Conservation (phyloP, 2,329 filamentous ascomycete species). For the Pseudocercospora macadamiae region DNA sequence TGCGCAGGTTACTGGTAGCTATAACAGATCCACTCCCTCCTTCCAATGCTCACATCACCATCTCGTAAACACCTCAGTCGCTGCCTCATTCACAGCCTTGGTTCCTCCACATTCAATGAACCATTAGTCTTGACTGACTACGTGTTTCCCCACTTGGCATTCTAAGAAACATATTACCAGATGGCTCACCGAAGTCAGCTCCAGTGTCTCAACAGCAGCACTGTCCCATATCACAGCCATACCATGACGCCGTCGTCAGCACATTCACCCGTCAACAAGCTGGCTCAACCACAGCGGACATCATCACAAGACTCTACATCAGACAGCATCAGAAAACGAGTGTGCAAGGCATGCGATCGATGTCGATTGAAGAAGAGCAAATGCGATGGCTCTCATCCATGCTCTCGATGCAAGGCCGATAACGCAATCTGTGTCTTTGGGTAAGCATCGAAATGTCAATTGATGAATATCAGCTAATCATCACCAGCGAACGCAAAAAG, state of each 20-base stretch:
- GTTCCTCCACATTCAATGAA: neutral
- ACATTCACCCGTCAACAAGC: conserved; percentile 29
- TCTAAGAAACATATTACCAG: neutral
- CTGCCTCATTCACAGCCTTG: neutral
- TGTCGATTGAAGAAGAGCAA: conserved; percentile 70
- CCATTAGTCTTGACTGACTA: neutral
- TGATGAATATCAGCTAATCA: neutral
- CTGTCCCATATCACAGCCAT: conserved; percentile 28
- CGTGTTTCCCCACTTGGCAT: neutral
- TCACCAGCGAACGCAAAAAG: conserved; percentile 60
- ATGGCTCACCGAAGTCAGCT: conserved; percentile 26
- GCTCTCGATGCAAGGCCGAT: conserved; percentile 64
- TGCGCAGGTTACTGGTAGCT: conserved; percentile 12
- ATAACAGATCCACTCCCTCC: conserved; percentile 16
- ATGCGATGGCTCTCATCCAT: conserved; percentile 66
- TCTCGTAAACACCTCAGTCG: neutral
- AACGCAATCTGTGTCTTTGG: conserved; percentile 68
- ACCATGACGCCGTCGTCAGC: conserved; percentile 24
- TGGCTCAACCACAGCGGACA: conserved; percentile 28
- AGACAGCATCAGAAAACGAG: conserved; percentile 56
- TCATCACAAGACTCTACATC: conserved; percentile 31
- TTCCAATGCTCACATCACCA: conserved; percentile 1
- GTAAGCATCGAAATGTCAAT: conserved; percentile 24
- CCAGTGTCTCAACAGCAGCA: conserved; percentile 22
- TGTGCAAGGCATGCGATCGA: conserved; percentile 68